Conservation (phyloP, 192 early-diverging fungal genomes). For the Jimgerdemannia flammicorona region DNA sequence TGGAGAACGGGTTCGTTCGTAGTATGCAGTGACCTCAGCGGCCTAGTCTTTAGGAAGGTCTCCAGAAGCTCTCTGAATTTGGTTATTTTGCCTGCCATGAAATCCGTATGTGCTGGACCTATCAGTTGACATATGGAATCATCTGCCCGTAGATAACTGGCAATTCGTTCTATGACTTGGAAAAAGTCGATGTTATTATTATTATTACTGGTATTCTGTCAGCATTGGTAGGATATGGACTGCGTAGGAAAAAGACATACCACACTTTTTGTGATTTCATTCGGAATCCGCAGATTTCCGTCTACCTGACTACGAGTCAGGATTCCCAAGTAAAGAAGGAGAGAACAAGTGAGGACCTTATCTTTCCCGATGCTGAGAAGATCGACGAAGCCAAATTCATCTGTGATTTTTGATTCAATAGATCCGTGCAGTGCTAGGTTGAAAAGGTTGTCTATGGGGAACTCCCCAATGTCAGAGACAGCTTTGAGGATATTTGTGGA, state of each 20-base stretch:
- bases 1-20: too few relatives aligned
- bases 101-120: too few relatives aligned
- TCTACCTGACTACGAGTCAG: constrained; percentile 15
- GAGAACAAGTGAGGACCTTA: constrained; percentile 27
- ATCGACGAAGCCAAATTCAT: constrained; percentile 20
- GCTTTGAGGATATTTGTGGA: background rate
- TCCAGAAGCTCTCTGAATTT: too few relatives aligned
- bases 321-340: constrained; percentile 31
- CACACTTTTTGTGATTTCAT: background rate
- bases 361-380: constrained; percentile 25
- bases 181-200: background rate
- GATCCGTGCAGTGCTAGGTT: background rate
- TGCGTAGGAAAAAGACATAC: background rate
- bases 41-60: too few relatives aligned
- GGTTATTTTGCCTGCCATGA: too few relatives aligned
- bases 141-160: background rate
- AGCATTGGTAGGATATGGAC: background rate
- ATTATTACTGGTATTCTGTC: background rate
- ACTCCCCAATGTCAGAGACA: background rate
- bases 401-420: background rate
- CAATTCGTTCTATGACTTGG: background rate
- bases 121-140: background rate
- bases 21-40: too few relatives aligned
- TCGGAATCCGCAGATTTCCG: constrained; percentile 19
- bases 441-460: background rate